Base-by-base conservation (phyloP, 208 protist species). In the Trypanosoma scelopori region DNA sequence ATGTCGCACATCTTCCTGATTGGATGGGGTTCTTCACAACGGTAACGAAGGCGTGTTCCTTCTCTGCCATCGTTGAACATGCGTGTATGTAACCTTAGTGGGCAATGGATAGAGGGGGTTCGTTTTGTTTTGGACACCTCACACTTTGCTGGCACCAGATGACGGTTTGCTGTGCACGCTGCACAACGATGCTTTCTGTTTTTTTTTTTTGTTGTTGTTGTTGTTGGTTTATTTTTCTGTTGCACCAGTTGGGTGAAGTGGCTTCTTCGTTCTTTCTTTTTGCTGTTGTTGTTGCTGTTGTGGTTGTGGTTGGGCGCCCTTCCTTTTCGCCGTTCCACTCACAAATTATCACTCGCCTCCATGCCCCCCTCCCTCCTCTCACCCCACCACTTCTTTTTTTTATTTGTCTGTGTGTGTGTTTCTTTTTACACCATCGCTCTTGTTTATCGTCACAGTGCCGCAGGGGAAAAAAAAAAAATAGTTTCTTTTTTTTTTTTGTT, bases 201-300 rank as follows among this genome's bases (percentile, higher is more conserved):
- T 35, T 49, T 48, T 48, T 49, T n/a, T n/a, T n/a, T n/a, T n/a
- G n/a, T n/a, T n/a, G n/a, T n/a, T n/a, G n/a, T n/a, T n/a, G n/a
- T n/a, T n/a, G n/a, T n/a, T n/a, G n/a, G 1, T 66, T 73, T 73
- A 48, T 43, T 53, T 55, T 55, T 42, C 3, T 52, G 37, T 5
- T 52, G 2, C 11, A 28, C 3, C 12, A 39, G 28, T 37, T 22
- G 45, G 13, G 4, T 23, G 6, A n/a, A 30, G 22, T 42, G 11
- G 1, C 12, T 57, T 57, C 9, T 43, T 23, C 39, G 12, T 57
- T 57, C n/a, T 56, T 23, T 41, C 15, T 37, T 20, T 32, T 11
- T 32, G 7, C 6, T 57, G 13, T 37, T 39, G 42, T n/a, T 37
- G 13, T 43, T 43, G n/a, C 18, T 57, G 22, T 57, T 25, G 32